These are phyloP conservation scores for Gossypium bickii DNA, from an alignment of 345 rosid genomes.

Conservation along the genomic window DNA sequence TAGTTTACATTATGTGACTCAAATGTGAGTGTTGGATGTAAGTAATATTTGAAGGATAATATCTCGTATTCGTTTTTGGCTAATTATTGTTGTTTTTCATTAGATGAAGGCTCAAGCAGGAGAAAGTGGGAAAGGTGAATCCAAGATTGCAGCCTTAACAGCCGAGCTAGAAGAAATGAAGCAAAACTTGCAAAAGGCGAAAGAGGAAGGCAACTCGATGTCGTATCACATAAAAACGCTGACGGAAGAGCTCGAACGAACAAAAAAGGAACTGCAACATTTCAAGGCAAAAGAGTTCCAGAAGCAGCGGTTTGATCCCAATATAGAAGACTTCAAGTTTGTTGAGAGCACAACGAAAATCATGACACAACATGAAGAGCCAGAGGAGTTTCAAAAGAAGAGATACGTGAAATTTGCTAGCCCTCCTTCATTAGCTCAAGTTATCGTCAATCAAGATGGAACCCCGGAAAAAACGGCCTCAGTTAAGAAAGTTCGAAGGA, in stretches of 20 bases:
- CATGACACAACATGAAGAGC: slow-evolving; percentile 22
- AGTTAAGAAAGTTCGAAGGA: slow-evolving; percentile 31
- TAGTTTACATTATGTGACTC: not conserved
- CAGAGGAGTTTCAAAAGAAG: slow-evolving; percentile 44
- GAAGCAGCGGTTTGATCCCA: slow-evolving; percentile 29
- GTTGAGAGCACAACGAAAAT: slow-evolving; percentile 27
- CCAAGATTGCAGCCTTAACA: slow-evolving; percentile 29
- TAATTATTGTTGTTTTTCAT: not conserved
- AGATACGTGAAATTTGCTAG: slow-evolving; percentile 63
- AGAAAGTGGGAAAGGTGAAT: slow-evolving; percentile 21
- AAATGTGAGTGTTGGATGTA: not conserved
- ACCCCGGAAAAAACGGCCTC: slow-evolving; percentile 27
- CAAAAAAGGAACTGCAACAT: slow-evolving; percentile 39
- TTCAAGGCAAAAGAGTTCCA: slow-evolving; percentile 24
- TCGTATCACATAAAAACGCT: slow-evolving; percentile 32
- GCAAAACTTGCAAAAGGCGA: slow-evolving; percentile 36
- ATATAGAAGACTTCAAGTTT: slow-evolving; percentile 43
- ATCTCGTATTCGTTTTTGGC: not conserved
- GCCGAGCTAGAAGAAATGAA: slow-evolving; percentile 59
- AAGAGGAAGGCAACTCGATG: slow-evolving; percentile 40
- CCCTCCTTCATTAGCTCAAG: slow-evolving; percentile 45
- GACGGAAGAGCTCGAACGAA: slow-evolving; percentile 43
- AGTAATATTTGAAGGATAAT: not conserved
- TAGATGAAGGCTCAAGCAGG: slow-evolving; percentile 28
- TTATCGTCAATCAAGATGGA: slow-evolving; percentile 29